phyloP scores from a whole-genome alignment of 495 filamentous ascomycete genomes.

The Tuber umbilicatum region DNA sequence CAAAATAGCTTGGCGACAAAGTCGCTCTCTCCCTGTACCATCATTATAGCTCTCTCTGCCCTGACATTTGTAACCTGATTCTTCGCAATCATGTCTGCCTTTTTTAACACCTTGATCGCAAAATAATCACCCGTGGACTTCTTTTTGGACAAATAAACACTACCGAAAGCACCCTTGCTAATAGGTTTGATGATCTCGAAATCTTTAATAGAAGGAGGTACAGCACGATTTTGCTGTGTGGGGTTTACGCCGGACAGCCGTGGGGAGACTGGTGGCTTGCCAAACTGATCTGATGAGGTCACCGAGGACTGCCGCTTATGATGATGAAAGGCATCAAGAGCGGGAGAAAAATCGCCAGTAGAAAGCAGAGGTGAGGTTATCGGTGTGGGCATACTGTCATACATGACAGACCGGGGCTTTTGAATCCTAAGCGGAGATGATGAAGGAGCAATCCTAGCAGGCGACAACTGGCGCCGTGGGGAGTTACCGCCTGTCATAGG shows the following conservation, averaged over 20 bases:
- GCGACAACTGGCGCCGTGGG: slow-evolving; percentile 78
- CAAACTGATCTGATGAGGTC: slow-evolving; percentile 60
- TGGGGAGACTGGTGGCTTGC: slow-evolving; percentile 73
- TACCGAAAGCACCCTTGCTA: slow-evolving; percentile 97
- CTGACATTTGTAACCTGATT: slow-evolving; percentile 99
- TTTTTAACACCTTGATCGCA: slow-evolving; percentile 96
- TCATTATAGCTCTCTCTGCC: slow-evolving; percentile 99
- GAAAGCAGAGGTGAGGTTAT: slow-evolving; percentile 81
- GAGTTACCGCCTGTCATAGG: slow-evolving; percentile 47
- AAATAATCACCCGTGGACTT: slow-evolving; percentile 97
- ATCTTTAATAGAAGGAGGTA: slow-evolving; percentile 93
- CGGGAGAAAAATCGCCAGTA: slow-evolving; percentile 72
- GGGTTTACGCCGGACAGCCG: slow-evolving; percentile 65
- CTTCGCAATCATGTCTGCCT: slow-evolving; percentile 99
- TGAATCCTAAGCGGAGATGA: slow-evolving; percentile 80
- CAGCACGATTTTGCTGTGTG: slow-evolving; percentile 65
- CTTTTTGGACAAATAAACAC: slow-evolving; percentile 96
- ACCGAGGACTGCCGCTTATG: slow-evolving; percentile 91
- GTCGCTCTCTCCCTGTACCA: slow-evolving; percentile 99
- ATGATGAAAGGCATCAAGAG: slow-evolving; percentile 57
- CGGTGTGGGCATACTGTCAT: slow-evolving; percentile 74
- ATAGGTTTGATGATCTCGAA: slow-evolving; percentile 99
- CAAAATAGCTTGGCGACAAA: slow-evolving; percentile 98
- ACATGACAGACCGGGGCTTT: slow-evolving; percentile 69
- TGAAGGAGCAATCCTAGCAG: slow-evolving; percentile 60